Base-by-base conservation (phyloP, 495 filamentous ascomycete species). In the Penicillium maclennaniae region DNA sequence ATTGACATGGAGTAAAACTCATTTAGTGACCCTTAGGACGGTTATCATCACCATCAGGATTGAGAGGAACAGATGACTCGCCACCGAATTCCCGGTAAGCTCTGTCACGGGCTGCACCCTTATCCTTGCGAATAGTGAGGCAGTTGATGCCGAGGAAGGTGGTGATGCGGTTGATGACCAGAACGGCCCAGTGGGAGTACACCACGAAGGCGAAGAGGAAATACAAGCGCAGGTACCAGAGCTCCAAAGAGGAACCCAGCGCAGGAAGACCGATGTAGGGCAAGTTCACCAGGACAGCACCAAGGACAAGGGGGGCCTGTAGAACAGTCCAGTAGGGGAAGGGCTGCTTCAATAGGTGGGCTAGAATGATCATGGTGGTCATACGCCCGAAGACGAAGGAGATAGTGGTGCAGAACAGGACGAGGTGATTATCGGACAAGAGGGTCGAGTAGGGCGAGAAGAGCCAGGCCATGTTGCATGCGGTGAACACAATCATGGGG, bases 361-460 rank as follows among this genome's bases (percentile, higher is more conserved):
- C 92, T 15, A 99, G 83, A 65, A 99, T 97, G 70, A 97, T 97
- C 77, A 97, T 97, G 45, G 93, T 99, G 2, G 95, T 97, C 91
- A 99, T 95, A 51, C 93, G 89, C n/a, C 93, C 93, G 67, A 97
- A 97, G 52, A 97, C 93, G 56, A 97, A 91, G 21, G 87, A 88
- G 80, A 97, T 89, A 46, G 88, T 92, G 43, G 93, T 76, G 76
- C 93, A 97, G 69, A 96, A 96, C 10, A 97, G 81, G 7, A 95
- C 85, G 2, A 99, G 79, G 57, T 88, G 86, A 71, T 97, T 96
- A 36, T 93, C 83, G 12, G 69, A 67, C 61, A 95, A 74, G 16
- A 97, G 67, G 3, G 81, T 84, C 23, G 90, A 93, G 71, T 96
- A 80, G 1, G 92, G 91, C 7, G 86, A 91, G 60, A 87, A 91